Evolutionary conservation across 2,329 filamentous ascomycete genomes (phyloP), one percentile per base, ranked within the genome.

Genomic region (Pezicula rhizophila): DNA sequence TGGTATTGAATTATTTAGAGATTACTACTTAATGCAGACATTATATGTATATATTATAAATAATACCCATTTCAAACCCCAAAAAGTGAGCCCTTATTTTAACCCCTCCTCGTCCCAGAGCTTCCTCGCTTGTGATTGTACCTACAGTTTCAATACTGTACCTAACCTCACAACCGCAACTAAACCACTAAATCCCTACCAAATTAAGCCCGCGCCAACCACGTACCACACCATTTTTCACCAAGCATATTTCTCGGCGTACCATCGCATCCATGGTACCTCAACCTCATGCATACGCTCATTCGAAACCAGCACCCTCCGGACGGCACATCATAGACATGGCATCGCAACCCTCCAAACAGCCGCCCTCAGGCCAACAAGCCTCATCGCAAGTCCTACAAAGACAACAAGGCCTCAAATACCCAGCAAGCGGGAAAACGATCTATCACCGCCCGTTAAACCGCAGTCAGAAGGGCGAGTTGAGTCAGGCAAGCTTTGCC

Each of bases 371-470:
- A 39, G 52, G 39, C 45, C 58, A 60, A 42, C 28, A 31, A 31
- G 28, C 28, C 28, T 38, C 52, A 18, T 46, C 61, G 14, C 57
- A 58, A 51, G 40, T 49, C 38, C 57, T 60, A 48, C 49, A 52
- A 41, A 51, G 53, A 6, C 68, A 76, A 56, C 66, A 76, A 31
- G 84, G 87, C 23, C 83, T 99, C 53, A 87, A 90, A 58, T 89
- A 95, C 63, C 92, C 93, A 42, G 88, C 88, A 49, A 95, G 84
- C 68, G 89, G 90, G 73, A 97, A 97, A 74, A 96, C 90, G 56
- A 97, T 99, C 73, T 99, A 97, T 75, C 90, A 96, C 75, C 82
- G 93, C 48, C 90, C 95, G 53, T 76, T 97, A 53, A 96, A 96
- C 70, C 87, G 93, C 56, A 86, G 84, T 60, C 88, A 89, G 67